Conservation (phyloP, 176 grass and related monocot genomes). For the Aegilops tauschii region DNA sequence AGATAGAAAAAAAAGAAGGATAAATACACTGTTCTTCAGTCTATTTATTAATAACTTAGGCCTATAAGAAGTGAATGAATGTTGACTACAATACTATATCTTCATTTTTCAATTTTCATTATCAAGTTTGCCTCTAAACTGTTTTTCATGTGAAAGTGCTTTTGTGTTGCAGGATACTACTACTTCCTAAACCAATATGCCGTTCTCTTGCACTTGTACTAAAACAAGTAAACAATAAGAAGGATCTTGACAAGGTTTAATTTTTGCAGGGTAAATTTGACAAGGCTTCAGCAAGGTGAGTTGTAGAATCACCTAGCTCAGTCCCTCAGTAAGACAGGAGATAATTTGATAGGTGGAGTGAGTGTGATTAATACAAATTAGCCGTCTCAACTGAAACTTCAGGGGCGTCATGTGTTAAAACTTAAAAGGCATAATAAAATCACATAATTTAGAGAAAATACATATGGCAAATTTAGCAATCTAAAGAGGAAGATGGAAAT, state of each 20-base stretch:
- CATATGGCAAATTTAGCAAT: neutral
- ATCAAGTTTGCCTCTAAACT: neutral
- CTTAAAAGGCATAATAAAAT: neutral
- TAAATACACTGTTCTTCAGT: neutral
- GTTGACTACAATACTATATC: neutral
- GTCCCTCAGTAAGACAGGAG: slow-evolving; percentile 4
- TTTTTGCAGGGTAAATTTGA: neutral
- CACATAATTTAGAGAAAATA: neutral
- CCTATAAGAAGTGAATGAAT: neutral
- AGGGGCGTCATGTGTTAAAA: neutral
- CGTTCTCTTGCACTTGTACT: neutral
- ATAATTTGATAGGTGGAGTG: neutral
- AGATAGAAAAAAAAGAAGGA: neutral
- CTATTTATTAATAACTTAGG: neutral
- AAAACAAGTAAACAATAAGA: neutral
- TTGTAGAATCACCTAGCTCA: neutral
- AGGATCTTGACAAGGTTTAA: neutral
- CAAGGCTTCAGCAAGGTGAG: slow-evolving; percentile 21
- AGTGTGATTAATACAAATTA: neutral
- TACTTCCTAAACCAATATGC: neutral
- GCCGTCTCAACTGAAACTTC: neutral
- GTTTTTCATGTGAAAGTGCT: neutral
- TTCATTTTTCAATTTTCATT: neutral
- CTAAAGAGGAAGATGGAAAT: neutral
- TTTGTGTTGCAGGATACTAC: too few relatives aligned